Evolutionary conservation across 2,329 filamentous ascomycete genomes (phyloP).

Genomic region (Lizonia empirigonia): DNA sequence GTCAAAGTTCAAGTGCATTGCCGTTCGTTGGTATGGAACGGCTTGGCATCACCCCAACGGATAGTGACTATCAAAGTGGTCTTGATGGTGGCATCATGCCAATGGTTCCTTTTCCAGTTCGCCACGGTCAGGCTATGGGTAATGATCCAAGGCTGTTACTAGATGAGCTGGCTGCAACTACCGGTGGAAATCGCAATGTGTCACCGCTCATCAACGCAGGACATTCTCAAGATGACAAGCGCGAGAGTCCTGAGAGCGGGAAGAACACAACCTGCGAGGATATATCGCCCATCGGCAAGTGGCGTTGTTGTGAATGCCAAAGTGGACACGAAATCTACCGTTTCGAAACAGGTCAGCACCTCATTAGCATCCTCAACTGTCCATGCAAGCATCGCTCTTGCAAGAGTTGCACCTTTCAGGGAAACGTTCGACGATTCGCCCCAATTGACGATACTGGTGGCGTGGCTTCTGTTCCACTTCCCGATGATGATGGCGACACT

Average conservation of each 20-base stretch:
- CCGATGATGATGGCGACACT: background rate
- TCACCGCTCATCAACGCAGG: background rate
- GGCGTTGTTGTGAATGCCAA: constrained; percentile 16
- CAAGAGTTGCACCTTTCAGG: constrained; percentile 26
- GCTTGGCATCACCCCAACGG: background rate
- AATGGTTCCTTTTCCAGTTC: background rate
- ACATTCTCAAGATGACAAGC: background rate
- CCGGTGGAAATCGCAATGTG: background rate
- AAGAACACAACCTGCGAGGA: background rate
- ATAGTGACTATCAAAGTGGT: background rate
- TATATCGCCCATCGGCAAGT: constrained; percentile 2
- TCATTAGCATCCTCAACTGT: constrained; percentile 28
- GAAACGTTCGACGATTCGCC: constrained; percentile 27
- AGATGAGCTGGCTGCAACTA: background rate
- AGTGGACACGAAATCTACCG: constrained; percentile 1
- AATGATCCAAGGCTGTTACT: background rate
- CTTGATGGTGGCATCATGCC: background rate
- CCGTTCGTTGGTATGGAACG: background rate
- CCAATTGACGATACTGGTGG: constrained; percentile 34
- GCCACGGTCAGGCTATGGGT: background rate
- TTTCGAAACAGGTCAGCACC: constrained; percentile 18
- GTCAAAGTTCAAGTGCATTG: background rate
- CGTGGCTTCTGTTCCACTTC: constrained; percentile 17
- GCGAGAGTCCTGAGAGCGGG: background rate
- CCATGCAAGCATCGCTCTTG: constrained; percentile 35